These are phyloP conservation scores for Escallonia rubra DNA, from an alignment of 129 eudicot genomes.

Conservation along the genomic window DNA sequence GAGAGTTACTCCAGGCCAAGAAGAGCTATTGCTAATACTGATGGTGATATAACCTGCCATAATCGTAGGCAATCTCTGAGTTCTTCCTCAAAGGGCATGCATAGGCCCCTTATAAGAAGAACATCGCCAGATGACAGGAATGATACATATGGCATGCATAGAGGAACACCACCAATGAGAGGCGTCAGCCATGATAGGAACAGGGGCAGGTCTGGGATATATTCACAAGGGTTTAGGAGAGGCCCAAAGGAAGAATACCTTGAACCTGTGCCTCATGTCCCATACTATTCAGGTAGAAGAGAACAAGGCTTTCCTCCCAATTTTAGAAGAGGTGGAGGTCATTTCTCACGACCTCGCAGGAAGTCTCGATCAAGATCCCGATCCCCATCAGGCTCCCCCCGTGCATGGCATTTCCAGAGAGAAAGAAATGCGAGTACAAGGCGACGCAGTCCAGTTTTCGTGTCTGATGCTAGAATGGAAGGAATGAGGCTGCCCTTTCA, in stretches of 20 bases:
- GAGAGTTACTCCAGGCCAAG: slow-evolving; percentile 36
- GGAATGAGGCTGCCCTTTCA: slow-evolving; percentile 38
- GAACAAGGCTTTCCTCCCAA: slow-evolving; percentile 45
- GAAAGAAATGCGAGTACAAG: slow-evolving; percentile 35
- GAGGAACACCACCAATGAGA: slow-evolving; percentile 33
- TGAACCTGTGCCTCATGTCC: slow-evolving; percentile 29
- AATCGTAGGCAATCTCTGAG: slow-evolving; percentile 31
- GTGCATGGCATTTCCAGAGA: slow-evolving; percentile 49
- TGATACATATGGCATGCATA: slow-evolving; percentile 28
- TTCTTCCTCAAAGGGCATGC: slow-evolving; percentile 32
- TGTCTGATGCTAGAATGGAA: slow-evolving; percentile 44
- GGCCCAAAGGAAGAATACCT: slow-evolving; percentile 47
- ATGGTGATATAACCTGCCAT: slow-evolving; percentile 22
- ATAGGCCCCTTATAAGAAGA: slow-evolving; percentile 33
- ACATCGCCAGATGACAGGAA: slow-evolving; percentile 50
- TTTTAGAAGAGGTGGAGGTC: slow-evolving; percentile 26
- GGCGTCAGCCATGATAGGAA: slow-evolving; percentile 34
- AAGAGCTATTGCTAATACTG: slow-evolving; percentile 25
- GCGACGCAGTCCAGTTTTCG: slow-evolving; percentile 48
- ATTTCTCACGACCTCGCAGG: slow-evolving; percentile 30
- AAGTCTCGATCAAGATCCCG: slow-evolving; percentile 70
- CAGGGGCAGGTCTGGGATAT: slow-evolving; percentile 39
- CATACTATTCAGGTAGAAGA: slow-evolving; percentile 34
- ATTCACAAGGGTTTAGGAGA: slow-evolving; percentile 40
- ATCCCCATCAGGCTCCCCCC: slow-evolving; percentile 72